These are phyloP conservation scores for Colletotrichum filicis DNA, from an alignment of 2,329 filamentous ascomycete genomes.

Conservation along the genomic window DNA sequence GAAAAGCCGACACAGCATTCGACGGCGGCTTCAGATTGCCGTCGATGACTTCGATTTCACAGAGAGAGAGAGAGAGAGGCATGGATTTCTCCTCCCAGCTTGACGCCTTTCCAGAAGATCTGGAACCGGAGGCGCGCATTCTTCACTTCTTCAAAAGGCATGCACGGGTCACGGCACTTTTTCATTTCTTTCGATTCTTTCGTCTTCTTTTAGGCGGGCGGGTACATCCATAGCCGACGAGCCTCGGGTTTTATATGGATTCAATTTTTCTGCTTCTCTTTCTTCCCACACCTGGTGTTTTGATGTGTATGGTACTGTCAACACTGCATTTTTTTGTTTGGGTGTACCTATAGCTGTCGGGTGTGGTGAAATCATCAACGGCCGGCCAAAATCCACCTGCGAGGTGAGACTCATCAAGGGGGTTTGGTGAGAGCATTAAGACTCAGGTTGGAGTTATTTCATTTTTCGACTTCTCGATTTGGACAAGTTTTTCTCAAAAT, in stretches of 20 bases:
- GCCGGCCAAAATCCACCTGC: constrained; percentile 13
- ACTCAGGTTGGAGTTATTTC: constrained; percentile 21
- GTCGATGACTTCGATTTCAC: neutral
- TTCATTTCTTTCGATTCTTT: constrained; percentile 1
- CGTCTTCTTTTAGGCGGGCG: constrained; percentile 23
- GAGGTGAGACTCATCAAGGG: neutral
- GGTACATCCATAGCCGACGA: constrained; percentile 17
- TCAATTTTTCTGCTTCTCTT: neutral
- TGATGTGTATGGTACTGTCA: constrained; percentile 13
- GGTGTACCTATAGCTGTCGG: constrained; percentile 12
- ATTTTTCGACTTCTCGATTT: constrained; percentile 15
- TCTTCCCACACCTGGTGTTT: constrained; percentile 8
- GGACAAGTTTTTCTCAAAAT: neutral
- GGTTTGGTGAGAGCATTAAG: constrained; percentile 6
- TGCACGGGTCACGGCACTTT: constrained; percentile 20
- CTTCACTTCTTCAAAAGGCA: constrained; percentile 22
- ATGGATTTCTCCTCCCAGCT: neutral
- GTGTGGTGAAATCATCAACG: neutral
- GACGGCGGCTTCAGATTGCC: neutral
- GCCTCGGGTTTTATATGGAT: constrained; percentile 14
- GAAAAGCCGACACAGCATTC: neutral
- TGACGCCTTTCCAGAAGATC: constrained; percentile 10
- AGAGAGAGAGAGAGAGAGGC: constrained; percentile 10
- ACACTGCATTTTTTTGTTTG: constrained; percentile 6
- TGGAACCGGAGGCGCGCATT: constrained; percentile 22